Base-by-base conservation (phyloP, 352 stramenopile genomes). In the Aphanomyces astaci region DNA sequence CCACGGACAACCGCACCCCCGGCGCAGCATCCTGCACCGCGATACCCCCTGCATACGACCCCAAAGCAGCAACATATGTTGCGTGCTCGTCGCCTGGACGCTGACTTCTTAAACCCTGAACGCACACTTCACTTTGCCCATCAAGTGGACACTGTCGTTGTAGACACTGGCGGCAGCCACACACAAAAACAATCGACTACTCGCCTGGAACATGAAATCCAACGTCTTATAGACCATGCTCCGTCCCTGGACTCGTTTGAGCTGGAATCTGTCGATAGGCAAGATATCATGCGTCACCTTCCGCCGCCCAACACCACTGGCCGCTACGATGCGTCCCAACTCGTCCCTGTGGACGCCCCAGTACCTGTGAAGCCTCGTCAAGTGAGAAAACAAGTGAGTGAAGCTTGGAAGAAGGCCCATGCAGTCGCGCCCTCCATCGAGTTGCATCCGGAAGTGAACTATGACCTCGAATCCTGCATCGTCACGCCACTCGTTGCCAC, bases 341-440 rank as follows among this genome's bases (percentile, higher is more conserved):
- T 64, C 13, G 13, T 43, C 40, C 32, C 32, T 4, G 56, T 64
- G 19, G 56, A 64, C 22, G 56, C 56, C 7, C 56, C 56, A n/a
- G 28, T 36, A 11, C 56, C 56, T 13, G 36, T 64, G 3, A 64
- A 64, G 36, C 31, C 56, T 17, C 56, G 56, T 15, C 43, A 64
- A 52, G 56, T 64, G 15, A 64, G 52, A 36, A 64, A 64, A 30
- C 56, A 64, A 52, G 33, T 64, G 11, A 46, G n/a, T 28, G 56
- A 64, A 45, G 46, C 43, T 31, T 64, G 56, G 56, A 64, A 64
- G 22, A n/a, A 49, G 10, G 31, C 56, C 10, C 33, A 51, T 9
- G 32, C 10, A 9, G 33, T 64, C 56, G 56, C 56, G 9, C 56
- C 56, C 3, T 46, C 32, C 33, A 4, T 49, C n/a, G 56, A 28